Base-by-base conservation (phyloP, 2,329 filamentous ascomycete species). In the Aspergillus puulaauensis region DNA sequence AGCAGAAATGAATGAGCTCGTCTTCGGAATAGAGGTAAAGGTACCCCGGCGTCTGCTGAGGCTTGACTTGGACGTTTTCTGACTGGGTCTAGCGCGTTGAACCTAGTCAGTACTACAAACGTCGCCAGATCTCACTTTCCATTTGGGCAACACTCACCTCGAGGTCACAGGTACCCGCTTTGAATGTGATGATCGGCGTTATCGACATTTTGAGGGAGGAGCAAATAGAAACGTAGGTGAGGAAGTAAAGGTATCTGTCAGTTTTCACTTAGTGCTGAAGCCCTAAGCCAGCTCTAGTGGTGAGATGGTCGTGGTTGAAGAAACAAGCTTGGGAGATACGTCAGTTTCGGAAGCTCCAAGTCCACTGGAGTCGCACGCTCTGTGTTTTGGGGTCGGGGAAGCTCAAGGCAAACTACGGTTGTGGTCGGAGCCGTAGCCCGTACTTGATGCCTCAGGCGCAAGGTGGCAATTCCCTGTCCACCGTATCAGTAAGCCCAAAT, bases 1-100 rank as follows among this genome's bases (percentile, higher is more conserved):
- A 99, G 84, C 93, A 97, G 79, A 99, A 96, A 80, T 97, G 93
- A 60, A 96, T 83, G 60, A 99, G 85, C 52, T 97, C 93, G 87
- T 97, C 93, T 82, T 96, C 93, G 52, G 84, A 84, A 77, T 95
- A 96, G 54, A 98, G 87, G 75, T 96, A 98, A 72, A 98, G 85
- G 76, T 96, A 97, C 66, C 93, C 93, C 5, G 86, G 87, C 8
- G 86, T 88, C 27, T 85, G 79, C 65, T 86, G 82, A 39, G 91
- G 86, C 72, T 86, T 90, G 70, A 96, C 87, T 75, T 88, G 91
- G 73, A 82, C 83, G 51, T 88, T 87, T 68, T 82, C 83, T 64
- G 78, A 79, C 54, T 81, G 83, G 63, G 75, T 74, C 80, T 84
- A 48, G 15, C 23, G n/a, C 2, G 14, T 35, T 21, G 5, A 31